Evolutionary conservation across 306 rosid genomes (phyloP).

Genomic region (Lagenaria siceraria): DNA sequence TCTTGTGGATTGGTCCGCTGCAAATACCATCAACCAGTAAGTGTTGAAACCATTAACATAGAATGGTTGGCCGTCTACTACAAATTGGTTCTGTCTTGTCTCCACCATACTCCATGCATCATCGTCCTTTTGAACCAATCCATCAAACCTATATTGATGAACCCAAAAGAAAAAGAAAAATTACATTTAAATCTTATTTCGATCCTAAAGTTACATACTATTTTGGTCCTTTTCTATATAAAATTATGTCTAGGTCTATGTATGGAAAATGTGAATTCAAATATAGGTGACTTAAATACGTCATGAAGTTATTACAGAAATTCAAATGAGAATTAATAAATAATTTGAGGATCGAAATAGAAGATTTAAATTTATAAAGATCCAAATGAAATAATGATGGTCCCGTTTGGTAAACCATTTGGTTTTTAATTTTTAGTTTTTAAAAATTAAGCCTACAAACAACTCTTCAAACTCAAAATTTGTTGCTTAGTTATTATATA

Average conservation of each 20-base stretch:
- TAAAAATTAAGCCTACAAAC: too few relatives aligned
- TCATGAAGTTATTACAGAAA: neutral
- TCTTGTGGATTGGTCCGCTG: constrained; percentile 78
- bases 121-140: constrained; percentile 16
- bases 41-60: constrained; percentile 95
- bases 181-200: neutral
- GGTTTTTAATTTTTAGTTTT: too few relatives aligned
- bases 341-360: neutral
- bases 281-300: neutral
- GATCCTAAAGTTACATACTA: neutral
- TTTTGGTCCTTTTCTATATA: neutral
- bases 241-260: neutral
- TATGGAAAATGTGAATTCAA: neutral
- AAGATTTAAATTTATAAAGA: neutral
- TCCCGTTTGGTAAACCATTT: too few relatives aligned
- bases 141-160: neutral
- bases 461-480: too few relatives aligned
- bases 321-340: neutral
- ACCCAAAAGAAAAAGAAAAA: neutral
- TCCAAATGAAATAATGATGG: neutral
- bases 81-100: constrained; percentile 81
- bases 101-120: constrained; percentile 64
- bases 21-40: constrained; percentile 89
- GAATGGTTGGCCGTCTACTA: constrained; percentile 60
- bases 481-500: too few relatives aligned